Percentiles rank a stretch among this genome's conserved stretches.
Evolutionary conservation across 1,284 basidiomycete species (phyloP).

Genomic region (Cutaneotrichosporon curvatum): DNA sequence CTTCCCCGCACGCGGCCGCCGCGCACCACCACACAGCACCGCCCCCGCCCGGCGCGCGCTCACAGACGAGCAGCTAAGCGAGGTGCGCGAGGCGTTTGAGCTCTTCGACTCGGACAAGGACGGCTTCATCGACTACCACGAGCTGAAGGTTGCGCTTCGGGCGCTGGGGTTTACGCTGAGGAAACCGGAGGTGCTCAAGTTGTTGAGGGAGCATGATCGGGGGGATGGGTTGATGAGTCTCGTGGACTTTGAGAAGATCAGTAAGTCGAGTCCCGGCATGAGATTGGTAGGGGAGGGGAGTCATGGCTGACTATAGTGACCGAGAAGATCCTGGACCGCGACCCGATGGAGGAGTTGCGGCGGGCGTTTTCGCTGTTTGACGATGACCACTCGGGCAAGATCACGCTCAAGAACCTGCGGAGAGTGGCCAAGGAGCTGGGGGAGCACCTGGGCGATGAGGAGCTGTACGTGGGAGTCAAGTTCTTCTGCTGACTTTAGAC

Average conservation of each 20-base stretch:
- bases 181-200: slow-evolving; percentile 94
- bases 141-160: slow-evolving; percentile 97
- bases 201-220: slow-evolving; percentile 87
- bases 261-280: slow-evolving; percentile 54
- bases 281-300: neutral
- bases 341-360: slow-evolving; percentile 93
- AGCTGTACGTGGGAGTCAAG: slow-evolving; percentile 74
- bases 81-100: slow-evolving; percentile 98
- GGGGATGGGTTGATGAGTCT: slow-evolving; percentile 89
- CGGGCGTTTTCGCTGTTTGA: slow-evolving; percentile 95
- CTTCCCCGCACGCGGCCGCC: slow-evolving; percentile 10
- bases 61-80: slow-evolving; percentile 89
- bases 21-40: neutral
- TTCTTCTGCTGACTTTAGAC: slow-evolving; percentile 51
- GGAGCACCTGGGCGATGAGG: slow-evolving; percentile 91
- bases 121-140: slow-evolving; percentile 93
- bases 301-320: slow-evolving; percentile 61
- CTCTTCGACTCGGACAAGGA: slow-evolving; percentile 99
- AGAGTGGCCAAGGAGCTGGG: slow-evolving; percentile 96
- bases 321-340: slow-evolving; percentile 82
- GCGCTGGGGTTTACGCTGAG: slow-evolving; percentile 96
- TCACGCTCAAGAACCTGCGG: slow-evolving; percentile 80
- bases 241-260: slow-evolving; percentile 90
- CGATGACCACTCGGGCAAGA: slow-evolving; percentile 92
- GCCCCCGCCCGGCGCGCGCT: slow-evolving; percentile 57